phyloP scores from a whole-genome alignment of 2,329 filamentous ascomycete genomes.

The Alternaria longipes region DNA sequence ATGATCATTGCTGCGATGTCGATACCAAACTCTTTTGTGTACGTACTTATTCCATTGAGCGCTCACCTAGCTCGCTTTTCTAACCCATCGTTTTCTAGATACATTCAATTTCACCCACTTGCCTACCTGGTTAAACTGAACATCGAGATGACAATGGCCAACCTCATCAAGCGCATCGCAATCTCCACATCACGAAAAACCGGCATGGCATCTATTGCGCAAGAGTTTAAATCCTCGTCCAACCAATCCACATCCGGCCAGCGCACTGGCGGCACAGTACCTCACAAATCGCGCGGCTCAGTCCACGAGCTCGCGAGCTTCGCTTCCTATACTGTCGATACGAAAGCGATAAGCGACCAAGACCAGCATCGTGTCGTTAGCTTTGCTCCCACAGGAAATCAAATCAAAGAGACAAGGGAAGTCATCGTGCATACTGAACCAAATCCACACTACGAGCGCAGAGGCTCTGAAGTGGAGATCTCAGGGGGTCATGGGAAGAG shows the following conservation, averaged over 20 bases:
- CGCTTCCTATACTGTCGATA: slow-evolving; percentile 29
- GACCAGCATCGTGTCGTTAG: slow-evolving; percentile 23
- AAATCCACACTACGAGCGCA: slow-evolving; percentile 28
- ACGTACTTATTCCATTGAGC: slow-evolving; percentile 15
- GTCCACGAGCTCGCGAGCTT: slow-evolving; percentile 40
- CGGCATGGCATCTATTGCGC: slow-evolving; percentile 37
- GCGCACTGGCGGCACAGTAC: slow-evolving; percentile 9
- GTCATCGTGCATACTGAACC: slow-evolving; percentile 37
- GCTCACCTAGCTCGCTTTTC: neutral
- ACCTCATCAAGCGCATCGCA: slow-evolving; percentile 56
- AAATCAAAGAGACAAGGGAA: slow-evolving; percentile 46
- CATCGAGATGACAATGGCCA: slow-evolving; percentile 64
- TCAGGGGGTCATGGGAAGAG: slow-evolving; percentile 10
- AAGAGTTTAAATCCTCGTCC: slow-evolving; percentile 44
- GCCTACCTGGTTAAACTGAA: slow-evolving; percentile 61
- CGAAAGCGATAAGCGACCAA: slow-evolving; percentile 9
- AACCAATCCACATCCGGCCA: slow-evolving; percentile 32
- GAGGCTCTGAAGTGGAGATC: slow-evolving; percentile 21
- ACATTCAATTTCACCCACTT: slow-evolving; percentile 62
- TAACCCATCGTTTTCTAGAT: slow-evolving; percentile 37
- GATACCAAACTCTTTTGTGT: slow-evolving; percentile 58
- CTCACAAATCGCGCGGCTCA: slow-evolving; percentile 20
- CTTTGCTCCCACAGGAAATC: slow-evolving; percentile 37
- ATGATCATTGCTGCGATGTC: slow-evolving; percentile 60
- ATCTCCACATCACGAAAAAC: slow-evolving; percentile 41